Evolutionary conservation across 1,284 basidiomycete genomes (phyloP).

Genomic region (Sporisorium reilianum): DNA sequence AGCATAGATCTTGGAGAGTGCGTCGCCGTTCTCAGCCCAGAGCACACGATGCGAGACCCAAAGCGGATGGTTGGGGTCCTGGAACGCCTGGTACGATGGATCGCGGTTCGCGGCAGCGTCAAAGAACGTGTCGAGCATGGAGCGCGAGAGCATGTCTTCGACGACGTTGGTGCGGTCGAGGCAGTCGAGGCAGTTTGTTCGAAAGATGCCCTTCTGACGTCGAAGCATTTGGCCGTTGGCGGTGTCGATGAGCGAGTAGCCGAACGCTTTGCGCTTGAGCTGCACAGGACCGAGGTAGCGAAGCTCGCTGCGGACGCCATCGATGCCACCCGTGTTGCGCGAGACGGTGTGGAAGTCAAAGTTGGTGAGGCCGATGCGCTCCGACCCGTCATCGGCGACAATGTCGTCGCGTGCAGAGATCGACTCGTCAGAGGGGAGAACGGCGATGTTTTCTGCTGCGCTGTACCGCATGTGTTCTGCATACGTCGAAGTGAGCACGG

Average conservation of each 20-base stretch:
- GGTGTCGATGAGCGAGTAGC: conserved; percentile 78
- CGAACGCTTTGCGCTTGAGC: conserved; percentile 80
- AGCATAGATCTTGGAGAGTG: conserved; percentile 82
- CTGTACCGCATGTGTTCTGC: conserved; percentile 59
- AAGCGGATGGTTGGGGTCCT: conserved; percentile 71
- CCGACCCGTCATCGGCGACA: conserved; percentile 39
- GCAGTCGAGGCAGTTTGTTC: conserved; percentile 95
- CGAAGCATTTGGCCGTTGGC: conserved; percentile 70
- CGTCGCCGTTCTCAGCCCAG: conserved; percentile 78
- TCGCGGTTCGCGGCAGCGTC: conserved; percentile 39
- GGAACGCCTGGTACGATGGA: conserved; percentile 34
- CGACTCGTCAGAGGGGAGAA: conserved; percentile 28
- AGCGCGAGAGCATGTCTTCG: conserved; percentile 75
- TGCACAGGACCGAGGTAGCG: conserved; percentile 71
- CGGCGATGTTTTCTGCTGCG: conserved; percentile 47
- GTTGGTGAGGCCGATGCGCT: conserved; percentile 76
- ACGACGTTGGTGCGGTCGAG: conserved; percentile 98
- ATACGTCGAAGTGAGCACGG: conserved; percentile 84
- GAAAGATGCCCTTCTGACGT: conserved; percentile 85
- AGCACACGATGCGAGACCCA: conserved; percentile 90
- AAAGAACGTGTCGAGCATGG: conserved; percentile 56
- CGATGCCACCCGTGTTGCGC: conserved; percentile 82
- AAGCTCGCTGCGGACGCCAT: conserved; percentile 83
- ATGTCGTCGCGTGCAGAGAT: conserved; percentile 10
- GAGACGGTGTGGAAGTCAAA: conserved; percentile 95